A percentile compares a stretch with the other conserved stretches of the same genome.
Conservation (phyloP, 139 green algal genomes). For the Coelastrella sp. region DNA sequence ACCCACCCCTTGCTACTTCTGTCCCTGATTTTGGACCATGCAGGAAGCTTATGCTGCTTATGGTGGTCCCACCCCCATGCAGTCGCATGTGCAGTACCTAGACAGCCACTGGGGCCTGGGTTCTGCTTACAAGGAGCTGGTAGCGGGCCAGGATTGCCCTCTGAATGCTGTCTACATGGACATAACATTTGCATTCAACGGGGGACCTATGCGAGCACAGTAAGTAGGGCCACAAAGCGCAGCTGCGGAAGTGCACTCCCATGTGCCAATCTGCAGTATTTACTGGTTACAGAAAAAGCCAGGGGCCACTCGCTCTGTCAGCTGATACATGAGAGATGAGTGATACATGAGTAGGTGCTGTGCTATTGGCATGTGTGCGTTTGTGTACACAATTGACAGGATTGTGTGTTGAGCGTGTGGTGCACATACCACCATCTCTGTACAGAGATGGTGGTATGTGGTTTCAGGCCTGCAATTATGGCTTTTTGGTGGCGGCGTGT, state of each 20-base stretch:
- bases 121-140: conserved; percentile 32
- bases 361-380: too few species aligned
- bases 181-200: conserved; percentile 18
- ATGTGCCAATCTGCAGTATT: too few species aligned
- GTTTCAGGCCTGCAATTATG: background rate
- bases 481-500: background rate
- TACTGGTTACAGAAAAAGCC: too few species aligned
- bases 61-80: conserved; percentile 30
- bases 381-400: too few species aligned
- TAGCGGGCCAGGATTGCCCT: conserved; percentile 19
- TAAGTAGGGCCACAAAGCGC: background rate
- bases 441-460: too few species aligned
- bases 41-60: conserved; percentile 47
- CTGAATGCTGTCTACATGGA: conserved; percentile 34
- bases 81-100: conserved; percentile 37
- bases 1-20: background rate
- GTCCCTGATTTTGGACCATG: background rate
- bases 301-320: too few species aligned
- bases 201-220: background rate
- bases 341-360: too few species aligned
- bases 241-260: too few species aligned
- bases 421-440: background rate
- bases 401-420: background rate
- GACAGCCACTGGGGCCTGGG: conserved; percentile 35
- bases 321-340: too few species aligned